Conservation (phyloP, 139 green algal species). For the Coelastrella sp. region DNA sequence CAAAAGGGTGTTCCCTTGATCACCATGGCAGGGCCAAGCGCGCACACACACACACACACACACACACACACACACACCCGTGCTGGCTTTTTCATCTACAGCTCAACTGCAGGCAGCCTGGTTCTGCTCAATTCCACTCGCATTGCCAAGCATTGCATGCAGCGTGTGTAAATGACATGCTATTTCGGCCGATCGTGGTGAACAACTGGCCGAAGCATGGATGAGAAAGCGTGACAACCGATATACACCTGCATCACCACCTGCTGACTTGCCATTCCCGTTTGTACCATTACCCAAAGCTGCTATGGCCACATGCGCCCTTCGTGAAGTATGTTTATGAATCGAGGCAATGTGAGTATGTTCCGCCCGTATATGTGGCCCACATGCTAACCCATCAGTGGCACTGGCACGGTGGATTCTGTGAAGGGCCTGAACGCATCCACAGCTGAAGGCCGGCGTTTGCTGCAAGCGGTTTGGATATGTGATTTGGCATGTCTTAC, state of each 20-base stretch:
- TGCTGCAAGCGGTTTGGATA: not conserved
- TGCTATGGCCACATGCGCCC: not conserved
- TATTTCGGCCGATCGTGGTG: too few relatives aligned
- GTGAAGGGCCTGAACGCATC: not conserved
- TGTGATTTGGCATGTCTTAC: not conserved
- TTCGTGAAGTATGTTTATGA: not conserved
- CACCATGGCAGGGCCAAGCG: not conserved
- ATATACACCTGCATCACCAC: not conserved
- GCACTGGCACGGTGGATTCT: constrained; percentile 3
- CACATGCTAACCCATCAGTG: not conserved
- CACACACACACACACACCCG: not conserved
- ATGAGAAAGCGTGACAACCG: not conserved
- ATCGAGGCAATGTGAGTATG: not conserved
- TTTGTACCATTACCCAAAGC: constrained; percentile 30
- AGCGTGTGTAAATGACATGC: not conserved
- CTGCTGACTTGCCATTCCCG: constrained; percentile 13
- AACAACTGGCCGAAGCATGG: too few relatives aligned
- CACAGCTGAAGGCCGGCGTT: not conserved
- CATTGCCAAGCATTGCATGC: not conserved
- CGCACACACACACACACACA: not conserved
- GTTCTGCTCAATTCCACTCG: too few relatives aligned
- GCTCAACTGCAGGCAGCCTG: not conserved
- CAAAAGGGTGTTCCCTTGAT: not conserved
- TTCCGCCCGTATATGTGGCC: not conserved
- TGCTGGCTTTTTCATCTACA: not conserved